Percentiles rank a stretch among this genome's conserved stretches.
phyloP scores from a whole-genome alignment of 306 rosid species.

The apple (Malus domestica) region ASM211411v1 NC_041790.1:34922001-34922500 shows the following conservation, averaged over 20 bases:
- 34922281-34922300: not conserved
- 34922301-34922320: conserved; percentile 4
- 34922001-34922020: conserved; percentile 1
- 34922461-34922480: not conserved
- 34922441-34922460: not conserved
- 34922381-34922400: not conserved
- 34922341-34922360: conserved; percentile 14
- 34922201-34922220: not conserved
- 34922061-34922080: not conserved
- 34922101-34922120: not conserved
- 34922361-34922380: not conserved
- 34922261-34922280: conserved; percentile 6
- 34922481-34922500: not conserved
- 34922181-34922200: not conserved
- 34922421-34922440: conserved; percentile 5
- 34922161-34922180: accelerated
- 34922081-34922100: not conserved
- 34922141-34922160: not conserved
- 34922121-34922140: not conserved
- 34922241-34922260: conserved; percentile 18
- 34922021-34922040: conserved; percentile 4
- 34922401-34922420: not conserved
- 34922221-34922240: not conserved
- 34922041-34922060: conserved; percentile 1
- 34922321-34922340: conserved; percentile 15